Conservation (phyloP, 345 rosid species). For the Adansonia digitata region DNA sequence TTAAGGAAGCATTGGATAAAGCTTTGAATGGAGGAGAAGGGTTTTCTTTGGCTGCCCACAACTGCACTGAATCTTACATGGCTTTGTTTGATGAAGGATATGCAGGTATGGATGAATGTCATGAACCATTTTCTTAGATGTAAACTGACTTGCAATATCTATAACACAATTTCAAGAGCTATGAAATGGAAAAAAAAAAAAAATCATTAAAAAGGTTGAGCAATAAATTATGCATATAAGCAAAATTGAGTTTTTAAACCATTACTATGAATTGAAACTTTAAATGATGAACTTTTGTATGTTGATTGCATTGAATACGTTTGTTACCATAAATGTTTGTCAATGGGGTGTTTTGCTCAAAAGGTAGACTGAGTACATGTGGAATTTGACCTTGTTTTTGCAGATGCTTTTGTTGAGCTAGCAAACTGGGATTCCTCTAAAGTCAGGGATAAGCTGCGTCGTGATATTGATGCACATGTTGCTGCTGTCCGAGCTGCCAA, state of each 20-base stretch:
- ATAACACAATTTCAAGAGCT: neutral
- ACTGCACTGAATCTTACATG: conserved; percentile 45
- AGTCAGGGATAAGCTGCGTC: conserved; percentile 68
- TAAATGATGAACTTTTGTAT: neutral
- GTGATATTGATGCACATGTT: conserved; percentile 84
- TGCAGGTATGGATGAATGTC: conserved; percentile 45
- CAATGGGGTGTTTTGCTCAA: conserved; percentile 2
- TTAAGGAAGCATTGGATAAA: conserved; percentile 74
- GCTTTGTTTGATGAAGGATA: conserved; percentile 62
- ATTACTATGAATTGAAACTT: neutral
- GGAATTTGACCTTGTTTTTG: conserved; percentile 2
- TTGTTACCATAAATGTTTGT: neutral
- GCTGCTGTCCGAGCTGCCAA: conserved; percentile 72
- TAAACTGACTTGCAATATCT: neutral
- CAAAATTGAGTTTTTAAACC: neutral
- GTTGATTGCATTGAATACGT: neutral
- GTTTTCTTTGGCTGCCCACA: conserved; percentile 58
- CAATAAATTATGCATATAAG: neutral
- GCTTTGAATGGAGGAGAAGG: conserved; percentile 76
- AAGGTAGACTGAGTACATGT: neutral
- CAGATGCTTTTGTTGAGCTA: conserved; percentile 81
- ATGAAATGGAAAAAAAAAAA: neutral
- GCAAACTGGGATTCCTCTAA: conserved; percentile 92
- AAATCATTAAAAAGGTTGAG: neutral
- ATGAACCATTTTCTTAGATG: neutral